phyloP scores from a whole-genome alignment of 805 yeast species.

The Clavispora asparagi region DNA sequence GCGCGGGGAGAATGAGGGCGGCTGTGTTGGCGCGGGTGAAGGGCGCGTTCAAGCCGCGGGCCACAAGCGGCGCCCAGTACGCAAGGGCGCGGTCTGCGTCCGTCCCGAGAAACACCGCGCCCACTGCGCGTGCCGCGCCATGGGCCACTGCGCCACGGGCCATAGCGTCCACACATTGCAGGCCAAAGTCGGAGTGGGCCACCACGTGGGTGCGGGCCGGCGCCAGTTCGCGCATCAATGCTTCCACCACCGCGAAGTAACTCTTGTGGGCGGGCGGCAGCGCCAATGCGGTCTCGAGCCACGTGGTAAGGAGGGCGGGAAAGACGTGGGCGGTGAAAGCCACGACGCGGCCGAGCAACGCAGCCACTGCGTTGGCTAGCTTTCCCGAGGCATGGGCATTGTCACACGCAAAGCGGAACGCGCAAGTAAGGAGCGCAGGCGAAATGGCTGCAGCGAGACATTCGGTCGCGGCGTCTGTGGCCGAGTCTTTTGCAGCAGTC shows the following conservation, averaged over 20 bases:
- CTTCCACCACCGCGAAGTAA: conserved; percentile 55
- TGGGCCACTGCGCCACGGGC: conserved; percentile 53
- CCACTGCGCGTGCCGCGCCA: conserved; percentile 6
- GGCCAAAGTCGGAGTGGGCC: conserved; percentile 28
- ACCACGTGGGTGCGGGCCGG: background rate
- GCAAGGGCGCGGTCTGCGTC: conserved; percentile 5
- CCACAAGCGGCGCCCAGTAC: background rate
- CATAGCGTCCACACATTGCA: conserved; percentile 45
- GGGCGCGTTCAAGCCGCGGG: background rate
- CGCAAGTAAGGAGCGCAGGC: conserved; percentile 14
- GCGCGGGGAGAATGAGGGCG: conserved; percentile 54
- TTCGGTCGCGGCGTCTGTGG: too few species aligned
- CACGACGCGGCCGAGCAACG: conserved; percentile 52
- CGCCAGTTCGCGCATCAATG: conserved; percentile 45
- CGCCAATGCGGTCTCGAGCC: conserved; percentile 10
- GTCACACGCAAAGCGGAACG: conserved; percentile 55
- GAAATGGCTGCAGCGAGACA: too few species aligned
- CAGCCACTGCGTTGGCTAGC: conserved; percentile 61
- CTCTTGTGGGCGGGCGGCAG: conserved; percentile 50
- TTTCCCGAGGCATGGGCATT: conserved; percentile 71
- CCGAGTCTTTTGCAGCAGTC: background rate
- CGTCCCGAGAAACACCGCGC: conserved; percentile 5
- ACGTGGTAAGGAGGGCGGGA: background rate
- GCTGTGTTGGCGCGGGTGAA: conserved; percentile 36
- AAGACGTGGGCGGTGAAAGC: conserved; percentile 19